Evolutionary conservation across 768 basidiomycete genomes (phyloP), one percentile per base, ranked within the genome.

Genomic region (Mycena chlorophos): DNA sequence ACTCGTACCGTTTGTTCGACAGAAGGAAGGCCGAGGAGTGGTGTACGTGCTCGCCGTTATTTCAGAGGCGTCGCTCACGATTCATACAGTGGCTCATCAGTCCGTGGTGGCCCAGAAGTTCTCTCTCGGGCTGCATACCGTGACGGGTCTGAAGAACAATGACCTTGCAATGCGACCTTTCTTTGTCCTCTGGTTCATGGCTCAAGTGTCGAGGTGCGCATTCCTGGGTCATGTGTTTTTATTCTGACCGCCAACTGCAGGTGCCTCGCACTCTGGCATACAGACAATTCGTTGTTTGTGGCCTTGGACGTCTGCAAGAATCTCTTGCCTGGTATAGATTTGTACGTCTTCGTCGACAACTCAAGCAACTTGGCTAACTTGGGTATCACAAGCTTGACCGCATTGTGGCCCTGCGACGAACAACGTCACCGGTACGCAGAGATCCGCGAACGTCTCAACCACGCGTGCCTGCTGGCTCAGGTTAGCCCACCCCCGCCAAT

Each of bases 151-250:
- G 8, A 20, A 42, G 75, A 77, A 57, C 37, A 78, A 82, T 56
- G 66, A 76, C 28, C 68, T 89, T 22, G 72, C 81, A 2, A 73
- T 79, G 16, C 72, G 87, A 53, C 88, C 88, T 10, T 86, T 86
- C 65, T 86, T 83, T 65, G 75, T 83, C 22, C 87, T 87, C 66
- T 89, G 86, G 87, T 88, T 89, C 65, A 86, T 87, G 85, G 78
- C 78, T 20, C 86, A 88, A 68, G 79, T 89, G 51, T 76, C 73
- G 65, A 78, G 83, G 84, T 81, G 54, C 50, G 68, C 67, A 51
- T 42, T 47, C 20, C 42, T 17, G 25, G 51, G 28, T 22, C 46
- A 39, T 39, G 60, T 52, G 22, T 37, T 27, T 8, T 49, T 19
- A 61, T 40, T 50, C 40, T 49, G 40, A 45, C 55, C 14, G 23